Base-by-base conservation (phyloP, 1,139 yeast genomes). In the Pneumocystis murina region DNA sequence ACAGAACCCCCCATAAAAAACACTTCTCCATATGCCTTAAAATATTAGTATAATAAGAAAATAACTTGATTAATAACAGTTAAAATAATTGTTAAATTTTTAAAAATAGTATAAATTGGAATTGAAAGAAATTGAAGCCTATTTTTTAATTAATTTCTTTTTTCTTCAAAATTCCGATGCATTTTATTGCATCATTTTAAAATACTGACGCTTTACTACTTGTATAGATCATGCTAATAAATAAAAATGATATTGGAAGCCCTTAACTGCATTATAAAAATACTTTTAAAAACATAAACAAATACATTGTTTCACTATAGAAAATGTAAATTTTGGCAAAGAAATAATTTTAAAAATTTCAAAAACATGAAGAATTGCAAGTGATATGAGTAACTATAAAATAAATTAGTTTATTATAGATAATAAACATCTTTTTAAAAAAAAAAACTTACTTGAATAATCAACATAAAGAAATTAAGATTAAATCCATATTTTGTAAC, bases 101-200 rank as follows among this genome's bases (percentile, higher is more conserved):
- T 92, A 84, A 94, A 92, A 71, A 92, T 92, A 69, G 98, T 94
- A 80, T 90, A 92, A 65, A 92, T 95, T 63, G 98, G 98, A 67
- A 92, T 92, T 63, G 92, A 80, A 73, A 92, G 83, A 77, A 77
- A 89, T 76, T 89, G 95, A 73, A 92, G 80, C 10, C 64, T 61
- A 30, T 17, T 20, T 55, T 33, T 12, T 48, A 10, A 38, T 54
- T 30, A 61, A 24, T 16, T 28, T 30, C 8, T 7, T 48, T 24
- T 8, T 24, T 17, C 10, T 12, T 12, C 1, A 60, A 48, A 1
- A n/a, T 6, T 38, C 30, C 24, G 43, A 7, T 36, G 41, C 43
- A 39, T 43, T 28, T 30, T 7, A 28, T 35, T 30, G 40, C 40
- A 60, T 14, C 14, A 14, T 8, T n/a, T 60, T 16, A 28, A n/a